Evolutionary conservation across 1,284 basidiomycete genomes (phyloP).

Genomic region (Amylostereum areolatum): DNA sequence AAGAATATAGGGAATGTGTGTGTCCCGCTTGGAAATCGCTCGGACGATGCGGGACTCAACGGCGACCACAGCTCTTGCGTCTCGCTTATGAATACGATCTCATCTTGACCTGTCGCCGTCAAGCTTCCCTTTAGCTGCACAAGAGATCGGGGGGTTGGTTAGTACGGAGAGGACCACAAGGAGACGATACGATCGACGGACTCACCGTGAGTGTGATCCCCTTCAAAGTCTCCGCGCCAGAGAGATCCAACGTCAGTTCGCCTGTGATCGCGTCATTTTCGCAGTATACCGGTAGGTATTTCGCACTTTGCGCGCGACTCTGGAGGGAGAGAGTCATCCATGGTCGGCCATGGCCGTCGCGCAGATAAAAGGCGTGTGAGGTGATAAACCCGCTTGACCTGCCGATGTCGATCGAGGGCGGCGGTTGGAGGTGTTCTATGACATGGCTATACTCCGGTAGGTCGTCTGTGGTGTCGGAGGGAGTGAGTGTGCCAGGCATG

Average conservation of each 20-base stretch:
- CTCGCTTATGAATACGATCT: conserved; percentile 24
- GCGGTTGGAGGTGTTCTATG: background rate
- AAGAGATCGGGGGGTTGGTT: background rate
- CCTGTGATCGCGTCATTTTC: conserved; percentile 24
- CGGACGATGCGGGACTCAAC: conserved; percentile 8
- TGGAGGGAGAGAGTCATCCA: conserved; percentile 24
- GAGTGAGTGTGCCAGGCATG: no score
- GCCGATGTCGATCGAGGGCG: background rate
- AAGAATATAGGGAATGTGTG: conserved; percentile 25
- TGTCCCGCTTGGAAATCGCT: conserved; percentile 20
- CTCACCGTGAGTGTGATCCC: conserved; percentile 20
- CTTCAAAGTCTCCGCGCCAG: conserved; percentile 22
- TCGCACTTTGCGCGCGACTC: conserved; percentile 21
- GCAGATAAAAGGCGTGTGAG: conserved; percentile 30
- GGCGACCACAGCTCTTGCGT: conserved; percentile 20
- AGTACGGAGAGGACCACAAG: background rate
- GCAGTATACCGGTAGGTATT: conserved; percentile 23
- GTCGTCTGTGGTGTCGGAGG: no score
- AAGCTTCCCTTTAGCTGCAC: conserved; percentile 22
- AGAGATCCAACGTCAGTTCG: conserved; percentile 22
- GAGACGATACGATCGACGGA: conserved; percentile 13
- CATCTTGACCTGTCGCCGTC: conserved; percentile 32
- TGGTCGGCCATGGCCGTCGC: conserved; percentile 30
- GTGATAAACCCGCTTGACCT: conserved; percentile 6
- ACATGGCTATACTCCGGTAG: no score